Conservation (phyloP, 768 basidiomycete genomes). For the Lactarius sanguifluus region DNA sequence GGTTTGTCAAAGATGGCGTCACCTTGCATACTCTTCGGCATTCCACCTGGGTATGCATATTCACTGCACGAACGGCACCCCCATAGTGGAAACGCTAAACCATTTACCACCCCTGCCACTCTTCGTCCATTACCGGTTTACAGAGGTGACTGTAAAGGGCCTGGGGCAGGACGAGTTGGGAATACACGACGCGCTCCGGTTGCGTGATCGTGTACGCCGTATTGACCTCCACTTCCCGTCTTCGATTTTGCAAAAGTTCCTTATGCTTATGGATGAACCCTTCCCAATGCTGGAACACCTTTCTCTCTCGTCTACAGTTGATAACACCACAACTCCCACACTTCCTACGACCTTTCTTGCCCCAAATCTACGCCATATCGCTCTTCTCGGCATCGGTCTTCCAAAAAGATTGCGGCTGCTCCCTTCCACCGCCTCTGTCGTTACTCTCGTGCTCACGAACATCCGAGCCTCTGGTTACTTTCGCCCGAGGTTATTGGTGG, state of each 20-base stretch:
- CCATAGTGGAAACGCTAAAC: not conserved
- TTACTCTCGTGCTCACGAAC: not conserved
- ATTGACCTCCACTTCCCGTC: not conserved
- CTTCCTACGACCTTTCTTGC: not conserved
- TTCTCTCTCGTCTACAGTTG: not conserved
- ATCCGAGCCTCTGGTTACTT: not conserved
- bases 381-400: not conserved
- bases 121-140: not conserved
- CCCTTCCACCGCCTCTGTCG: not conserved
- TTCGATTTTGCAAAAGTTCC: not conserved
- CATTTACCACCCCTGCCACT: not conserved
- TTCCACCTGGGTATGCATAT: not conserved
- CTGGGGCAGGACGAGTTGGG: not conserved
- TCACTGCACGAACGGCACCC: not conserved
- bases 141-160: not conserved
- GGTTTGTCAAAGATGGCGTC: not conserved
- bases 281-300: not conserved
- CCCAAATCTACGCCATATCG: not conserved
- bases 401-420: not conserved
- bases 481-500: not conserved
- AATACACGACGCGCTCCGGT: not conserved
- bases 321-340: not conserved
- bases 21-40: not conserved
- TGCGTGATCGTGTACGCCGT: not conserved
- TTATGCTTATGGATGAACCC: not conserved